Conservation (phyloP, 2,329 filamentous ascomycete species). For the Aspergillus glaucus region DNA sequence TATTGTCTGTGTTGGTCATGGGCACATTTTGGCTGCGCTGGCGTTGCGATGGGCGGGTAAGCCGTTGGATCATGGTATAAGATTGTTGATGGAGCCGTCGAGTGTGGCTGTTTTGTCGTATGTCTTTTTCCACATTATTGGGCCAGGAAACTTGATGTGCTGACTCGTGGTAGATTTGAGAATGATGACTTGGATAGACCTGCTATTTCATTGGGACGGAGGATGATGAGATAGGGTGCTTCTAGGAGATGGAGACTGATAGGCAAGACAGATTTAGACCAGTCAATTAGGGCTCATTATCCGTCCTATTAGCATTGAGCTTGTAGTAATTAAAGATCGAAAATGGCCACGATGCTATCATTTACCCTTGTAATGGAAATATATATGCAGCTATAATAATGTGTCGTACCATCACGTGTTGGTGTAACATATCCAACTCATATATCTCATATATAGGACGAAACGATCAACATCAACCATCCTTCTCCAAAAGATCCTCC, state of each 20-base stretch:
- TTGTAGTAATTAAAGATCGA: neutral
- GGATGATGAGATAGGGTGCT: neutral
- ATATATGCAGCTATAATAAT: too few species aligned
- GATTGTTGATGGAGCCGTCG: slow-evolving; percentile 10
- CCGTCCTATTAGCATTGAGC: neutral
- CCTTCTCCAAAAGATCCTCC: slow-evolving; percentile 1
- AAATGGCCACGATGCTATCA: too few species aligned
- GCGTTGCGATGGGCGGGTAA: slow-evolving; percentile 10
- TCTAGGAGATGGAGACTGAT: too few species aligned
- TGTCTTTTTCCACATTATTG: neutral
- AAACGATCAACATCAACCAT: neutral
- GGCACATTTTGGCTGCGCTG: slow-evolving; percentile 12
- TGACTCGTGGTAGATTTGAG: slow-evolving; percentile 7
- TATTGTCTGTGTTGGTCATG: slow-evolving; percentile 12
- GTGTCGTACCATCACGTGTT: too few species aligned
- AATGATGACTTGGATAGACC: slow-evolving; percentile 6
- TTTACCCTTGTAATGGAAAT: too few species aligned
- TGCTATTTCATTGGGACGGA: slow-evolving; percentile 6
- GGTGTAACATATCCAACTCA: too few species aligned
- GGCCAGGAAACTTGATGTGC: neutral
- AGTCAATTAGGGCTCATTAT: neutral
- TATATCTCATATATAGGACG: neutral
- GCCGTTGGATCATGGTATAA: slow-evolving; percentile 7
- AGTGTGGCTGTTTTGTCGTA: slow-evolving; percentile 13
- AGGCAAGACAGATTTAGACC: neutral